A percentile compares a stretch with the other conserved stretches of the same genome.
Evolutionary conservation across 148 eudicot genomes (phyloP).

Genomic region (Rhododendron ferrugineum): DNA sequence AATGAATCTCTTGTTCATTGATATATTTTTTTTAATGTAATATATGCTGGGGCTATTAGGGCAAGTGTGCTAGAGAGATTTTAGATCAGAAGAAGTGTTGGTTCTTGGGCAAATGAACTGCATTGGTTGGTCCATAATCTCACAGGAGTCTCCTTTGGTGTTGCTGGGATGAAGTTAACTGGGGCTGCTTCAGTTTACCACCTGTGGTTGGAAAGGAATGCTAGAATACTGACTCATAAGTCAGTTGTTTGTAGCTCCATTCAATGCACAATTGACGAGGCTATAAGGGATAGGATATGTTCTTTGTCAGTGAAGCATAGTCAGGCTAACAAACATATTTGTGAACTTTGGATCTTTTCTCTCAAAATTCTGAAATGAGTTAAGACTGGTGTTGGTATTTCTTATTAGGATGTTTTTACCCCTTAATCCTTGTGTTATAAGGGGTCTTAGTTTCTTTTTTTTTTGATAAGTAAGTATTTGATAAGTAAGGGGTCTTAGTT

Average conservation of each 20-base stretch:
- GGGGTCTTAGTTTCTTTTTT: neutral
- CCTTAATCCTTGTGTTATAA: neutral
- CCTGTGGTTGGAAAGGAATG: neutral
- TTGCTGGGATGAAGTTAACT: neutral
- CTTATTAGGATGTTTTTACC: neutral
- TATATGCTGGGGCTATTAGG: neutral
- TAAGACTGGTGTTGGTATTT: neutral
- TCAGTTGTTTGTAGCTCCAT: too few species aligned
- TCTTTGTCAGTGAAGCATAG: neutral
- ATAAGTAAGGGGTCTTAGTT: neutral
- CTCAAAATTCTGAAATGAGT: neutral
- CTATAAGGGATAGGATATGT: neutral
- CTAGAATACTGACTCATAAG: too few species aligned
- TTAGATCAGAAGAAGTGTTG: neutral
- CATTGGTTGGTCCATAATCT: neutral
- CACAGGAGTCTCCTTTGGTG: neutral
- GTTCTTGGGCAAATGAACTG: neutral
- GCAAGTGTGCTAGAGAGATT: neutral
- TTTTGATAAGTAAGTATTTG: too few species aligned
- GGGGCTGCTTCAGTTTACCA: neutral
- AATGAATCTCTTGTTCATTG: neutral
- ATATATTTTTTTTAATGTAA: too few species aligned
- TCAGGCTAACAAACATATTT: neutral
- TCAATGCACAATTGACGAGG: neutral
- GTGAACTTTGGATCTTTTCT: neutral